Percentiles rank a stretch among this genome's conserved stretches.
Evolutionary conservation across 2,329 filamentous ascomycete species (phyloP).

Genomic region (Fusarium phyllophilum): DNA sequence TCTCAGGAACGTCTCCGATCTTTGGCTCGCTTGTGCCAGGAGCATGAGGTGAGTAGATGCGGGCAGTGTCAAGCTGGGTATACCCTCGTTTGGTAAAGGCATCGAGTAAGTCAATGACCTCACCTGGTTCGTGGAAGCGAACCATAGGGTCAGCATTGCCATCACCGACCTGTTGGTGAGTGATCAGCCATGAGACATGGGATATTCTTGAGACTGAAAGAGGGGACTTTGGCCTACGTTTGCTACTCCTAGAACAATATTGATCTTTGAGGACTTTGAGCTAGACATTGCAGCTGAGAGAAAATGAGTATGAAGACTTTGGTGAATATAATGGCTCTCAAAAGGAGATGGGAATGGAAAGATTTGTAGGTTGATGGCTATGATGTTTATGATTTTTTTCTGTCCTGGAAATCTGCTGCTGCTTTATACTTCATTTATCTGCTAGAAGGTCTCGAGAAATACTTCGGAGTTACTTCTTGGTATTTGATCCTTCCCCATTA

Average conservation of each 20-base stretch:
- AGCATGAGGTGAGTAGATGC: background rate
- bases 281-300: background rate
- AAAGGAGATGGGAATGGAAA: accelerated
- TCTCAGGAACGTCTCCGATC: background rate
- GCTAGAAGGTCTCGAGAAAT: too few relatives aligned
- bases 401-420: background rate
- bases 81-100: background rate
- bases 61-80: background rate
- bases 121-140: background rate
- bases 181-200: background rate
- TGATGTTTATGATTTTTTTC: background rate
- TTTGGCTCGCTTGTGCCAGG: background rate
- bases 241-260: background rate
- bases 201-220: accelerated
- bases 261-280: background rate
- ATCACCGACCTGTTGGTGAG: background rate
- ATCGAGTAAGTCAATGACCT: background rate
- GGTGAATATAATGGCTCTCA: accelerated
- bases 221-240: background rate
- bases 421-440: background rate
- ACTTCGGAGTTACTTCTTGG: accelerated
- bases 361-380: background rate
- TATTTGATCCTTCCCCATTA: background rate
- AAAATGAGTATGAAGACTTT: accelerated
- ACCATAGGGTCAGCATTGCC: background rate